Evolutionary conservation across 306 rosid genomes (phyloP).

Genomic region (Coriaria nepalensis): DNA sequence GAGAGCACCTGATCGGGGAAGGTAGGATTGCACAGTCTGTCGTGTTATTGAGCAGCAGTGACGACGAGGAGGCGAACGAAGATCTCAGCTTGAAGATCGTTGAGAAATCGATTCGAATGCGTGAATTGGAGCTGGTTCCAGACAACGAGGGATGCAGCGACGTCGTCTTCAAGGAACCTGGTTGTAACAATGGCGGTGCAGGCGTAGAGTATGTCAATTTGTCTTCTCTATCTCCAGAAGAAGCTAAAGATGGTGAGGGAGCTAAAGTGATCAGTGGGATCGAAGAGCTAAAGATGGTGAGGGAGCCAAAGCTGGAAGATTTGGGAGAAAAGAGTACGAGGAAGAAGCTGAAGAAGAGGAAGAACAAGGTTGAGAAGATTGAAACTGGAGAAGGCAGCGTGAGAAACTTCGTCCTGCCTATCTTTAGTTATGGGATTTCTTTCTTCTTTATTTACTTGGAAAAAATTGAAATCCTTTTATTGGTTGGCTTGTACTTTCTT

Average conservation of each 20-base stretch:
- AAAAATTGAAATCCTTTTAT: too few relatives aligned
- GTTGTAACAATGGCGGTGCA: too few relatives aligned
- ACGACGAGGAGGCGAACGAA: constrained; percentile 65
- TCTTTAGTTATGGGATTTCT: neutral
- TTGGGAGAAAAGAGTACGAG: constrained; percentile 5
- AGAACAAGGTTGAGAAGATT: constrained; percentile 12
- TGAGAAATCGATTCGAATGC: constrained; percentile 41
- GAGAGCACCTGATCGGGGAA: constrained; percentile 4
- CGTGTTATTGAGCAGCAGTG: constrained; percentile 15
- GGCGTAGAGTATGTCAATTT: too few relatives aligned
- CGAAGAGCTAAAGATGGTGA: constrained; percentile 1
- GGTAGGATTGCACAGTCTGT: neutral
- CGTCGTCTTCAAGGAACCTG: neutral
- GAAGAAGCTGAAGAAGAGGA: constrained; percentile 19
- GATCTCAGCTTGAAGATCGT: constrained; percentile 60
- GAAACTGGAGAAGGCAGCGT: constrained; percentile 30
- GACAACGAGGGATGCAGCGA: neutral
- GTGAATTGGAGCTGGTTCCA: constrained; percentile 21
- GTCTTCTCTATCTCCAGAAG: constrained; percentile 5
- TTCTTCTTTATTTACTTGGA: neutral
- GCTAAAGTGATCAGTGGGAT: constrained; percentile 2
- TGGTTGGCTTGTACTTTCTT: too few relatives aligned
- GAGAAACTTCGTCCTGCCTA: constrained; percentile 15
- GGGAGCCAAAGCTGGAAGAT: neutral
- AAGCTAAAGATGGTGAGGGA: constrained; percentile 1